Evolutionary conservation across 192 early-diverging fungal genomes (phyloP).

Genomic region (Piromyces sp.): DNA sequence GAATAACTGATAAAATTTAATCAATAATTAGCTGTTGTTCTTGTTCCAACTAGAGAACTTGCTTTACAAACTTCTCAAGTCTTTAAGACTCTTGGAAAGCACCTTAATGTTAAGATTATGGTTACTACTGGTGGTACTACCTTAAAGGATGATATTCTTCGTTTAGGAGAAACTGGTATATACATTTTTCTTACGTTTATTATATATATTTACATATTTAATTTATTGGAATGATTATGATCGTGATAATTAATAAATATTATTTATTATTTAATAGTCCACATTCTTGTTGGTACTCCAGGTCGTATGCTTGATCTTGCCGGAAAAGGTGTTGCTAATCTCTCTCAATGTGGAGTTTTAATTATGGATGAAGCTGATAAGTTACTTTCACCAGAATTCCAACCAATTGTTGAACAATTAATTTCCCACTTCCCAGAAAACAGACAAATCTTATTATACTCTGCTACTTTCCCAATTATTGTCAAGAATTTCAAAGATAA

Average conservation of each 20-base stretch:
- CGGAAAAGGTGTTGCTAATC: constrained; percentile 80
- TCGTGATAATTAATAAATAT: no score
- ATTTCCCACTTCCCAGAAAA: constrained; percentile 66
- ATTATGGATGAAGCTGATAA: constrained; percentile 99
- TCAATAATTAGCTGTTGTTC: constrained; percentile 42
- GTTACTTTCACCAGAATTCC: constrained; percentile 93
- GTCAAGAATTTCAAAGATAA: constrained; percentile 98
- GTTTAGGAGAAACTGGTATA: constrained; percentile 60
- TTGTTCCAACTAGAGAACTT: constrained; percentile 93
- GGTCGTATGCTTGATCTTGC: constrained; percentile 94
- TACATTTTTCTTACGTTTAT: no score
- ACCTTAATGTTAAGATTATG: constrained; percentile 92
- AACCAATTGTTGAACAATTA: constrained; percentile 85
- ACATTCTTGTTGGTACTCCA: constrained; percentile 92
- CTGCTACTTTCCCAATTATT: constrained; percentile 93
- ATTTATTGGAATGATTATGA: no score
- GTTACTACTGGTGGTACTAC: constrained; percentile 97
- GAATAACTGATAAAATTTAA: no score
- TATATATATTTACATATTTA: no score
- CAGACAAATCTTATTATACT: constrained; percentile 91
- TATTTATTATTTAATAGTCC: constrained; percentile 27
- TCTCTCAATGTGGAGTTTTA: constrained; percentile 73
- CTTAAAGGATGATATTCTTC: constrained; percentile 95
- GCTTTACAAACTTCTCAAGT: constrained; percentile 99
- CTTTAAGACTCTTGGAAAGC: constrained; percentile 91